Base-by-base conservation (phyloP, 768 basidiomycete species). In the Heimioporus sp. region DNA sequence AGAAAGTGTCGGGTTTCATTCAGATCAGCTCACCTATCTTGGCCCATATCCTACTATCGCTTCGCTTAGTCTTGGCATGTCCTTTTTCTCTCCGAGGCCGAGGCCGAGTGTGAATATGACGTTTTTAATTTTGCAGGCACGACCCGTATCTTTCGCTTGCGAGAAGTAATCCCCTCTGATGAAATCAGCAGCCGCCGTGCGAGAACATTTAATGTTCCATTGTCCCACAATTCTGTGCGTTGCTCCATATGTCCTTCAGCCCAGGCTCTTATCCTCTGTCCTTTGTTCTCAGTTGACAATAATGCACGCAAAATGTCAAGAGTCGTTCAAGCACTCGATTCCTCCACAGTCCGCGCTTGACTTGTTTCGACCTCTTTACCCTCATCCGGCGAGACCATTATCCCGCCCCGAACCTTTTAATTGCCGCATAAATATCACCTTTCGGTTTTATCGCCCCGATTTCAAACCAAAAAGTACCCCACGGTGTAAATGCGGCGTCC, bases 11-110 rank as follows among this genome's bases (percentile, higher is more conserved):
- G 90, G 91, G 0, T 85, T 80, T 62, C 91, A 92, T 64, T 85
- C 90, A 5, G 90, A 92, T 65, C 86, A 87, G 48, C 67, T 90
- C 49, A 90, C 90, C 0, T 86, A 87, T 69, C 73, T 92, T 8
- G 91, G 90, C 10, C 90, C 90, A 13, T 90, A 85, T 67, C 84
- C 88, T 6, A 92, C 90, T 0, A 92, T 92, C 57, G 90, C 90
- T 10, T 92, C 90, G 11, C 67, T 92, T 44, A 91, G 89, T 64
- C 78, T 92, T 12, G 90, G 90, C 84, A 47, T 56, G 77, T 58
- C 24, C 0, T 15, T 15, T 19, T 43, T 38, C 36, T 38, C 24
- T 41, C 31, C 10, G 10, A 11, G 9, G 10, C 38, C 13, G 21
- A 37, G 13, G 10, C 38, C 13, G 21, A 37, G 13, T 43, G 42